phyloP scores from a whole-genome alignment of 345 rosid genomes.

The Microthlaspi erraticum region DNA sequence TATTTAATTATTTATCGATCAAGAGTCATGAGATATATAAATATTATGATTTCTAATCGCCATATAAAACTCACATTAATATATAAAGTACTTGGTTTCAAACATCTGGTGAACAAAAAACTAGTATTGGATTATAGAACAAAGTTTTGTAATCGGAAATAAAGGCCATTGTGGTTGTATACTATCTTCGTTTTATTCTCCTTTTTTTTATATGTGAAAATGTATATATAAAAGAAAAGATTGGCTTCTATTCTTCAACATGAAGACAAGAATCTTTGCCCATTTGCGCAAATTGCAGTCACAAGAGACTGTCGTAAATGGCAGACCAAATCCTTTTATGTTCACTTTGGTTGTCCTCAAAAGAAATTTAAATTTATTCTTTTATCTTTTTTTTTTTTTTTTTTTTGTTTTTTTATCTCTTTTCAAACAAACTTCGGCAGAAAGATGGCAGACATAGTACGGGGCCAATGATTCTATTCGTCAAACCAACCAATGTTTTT shows the following conservation, averaged over 20 bases:
- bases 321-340: conserved; percentile 33
- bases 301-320: conserved; percentile 34
- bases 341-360: conserved; percentile 9
- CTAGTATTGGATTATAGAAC: not conserved
- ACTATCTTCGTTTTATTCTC: not conserved
- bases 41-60: not conserved
- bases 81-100: not conserved
- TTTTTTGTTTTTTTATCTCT: too few species aligned
- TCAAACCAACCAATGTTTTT: conserved; percentile 31
- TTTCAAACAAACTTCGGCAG: not conserved
- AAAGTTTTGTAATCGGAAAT: not conserved
- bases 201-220: not conserved
- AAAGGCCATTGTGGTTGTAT: conserved; percentile 1
- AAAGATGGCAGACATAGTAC: conserved; percentile 33
- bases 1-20: not conserved
- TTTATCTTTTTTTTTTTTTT: not conserved
- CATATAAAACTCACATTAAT: not conserved
- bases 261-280: conserved; percentile 37
- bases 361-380: not conserved
- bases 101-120: not conserved
- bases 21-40: not conserved
- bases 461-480: conserved; percentile 32
- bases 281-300: conserved; percentile 19
- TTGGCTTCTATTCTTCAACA: conserved; percentile 32
- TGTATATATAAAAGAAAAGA: not conserved